Conservation (phyloP, 371 early-diverging fungal genomes). For the Neoconidiobolus thromboides region DNA sequence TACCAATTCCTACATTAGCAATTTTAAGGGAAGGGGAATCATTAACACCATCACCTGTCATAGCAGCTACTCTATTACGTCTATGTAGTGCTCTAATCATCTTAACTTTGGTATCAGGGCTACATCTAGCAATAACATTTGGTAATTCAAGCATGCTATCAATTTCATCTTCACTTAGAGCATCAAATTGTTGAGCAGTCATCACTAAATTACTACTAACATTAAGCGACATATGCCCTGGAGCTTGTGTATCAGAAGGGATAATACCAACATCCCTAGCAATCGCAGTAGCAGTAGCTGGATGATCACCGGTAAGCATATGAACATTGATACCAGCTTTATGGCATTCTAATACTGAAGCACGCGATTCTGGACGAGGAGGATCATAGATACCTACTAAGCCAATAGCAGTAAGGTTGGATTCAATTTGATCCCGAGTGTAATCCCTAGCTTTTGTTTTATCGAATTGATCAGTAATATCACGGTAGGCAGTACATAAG, state of each 20-base stretch:
- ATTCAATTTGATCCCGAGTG: constrained; percentile 39
- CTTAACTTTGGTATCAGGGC: constrained; percentile 91
- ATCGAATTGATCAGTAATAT: constrained; percentile 8
- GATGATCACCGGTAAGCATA: constrained; percentile 93
- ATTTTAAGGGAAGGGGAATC: constrained; percentile 82
- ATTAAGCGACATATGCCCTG: neutral
- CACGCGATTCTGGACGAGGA: constrained; percentile 53
- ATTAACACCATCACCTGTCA: constrained; percentile 88
- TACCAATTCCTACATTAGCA: constrained; percentile 81
- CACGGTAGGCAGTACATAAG: constrained; percentile 38
- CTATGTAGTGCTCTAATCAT: constrained; percentile 86
- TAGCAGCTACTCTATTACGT: constrained; percentile 41
- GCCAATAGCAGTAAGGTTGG: constrained; percentile 63
- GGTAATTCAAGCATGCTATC: constrained; percentile 63
- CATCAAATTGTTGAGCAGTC: constrained; percentile 70
- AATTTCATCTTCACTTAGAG: constrained; percentile 56
- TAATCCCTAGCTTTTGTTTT: constrained; percentile 7
- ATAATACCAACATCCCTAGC: constrained; percentile 80
- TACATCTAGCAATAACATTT: constrained; percentile 78
- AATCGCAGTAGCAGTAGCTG: constrained; percentile 82
- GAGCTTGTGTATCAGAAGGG: constrained; percentile 20
- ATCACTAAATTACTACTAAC: constrained; percentile 32
- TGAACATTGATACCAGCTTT: constrained; percentile 82
- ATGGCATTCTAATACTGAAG: constrained; percentile 69
- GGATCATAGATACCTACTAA: constrained; percentile 89